Percentiles rank a stretch among this genome's conserved stretches.
These are phyloP conservation scores for Fusarium lyarnte DNA, from an alignment of 2,329 filamentous ascomycete species.

Conservation along the genomic window DNA sequence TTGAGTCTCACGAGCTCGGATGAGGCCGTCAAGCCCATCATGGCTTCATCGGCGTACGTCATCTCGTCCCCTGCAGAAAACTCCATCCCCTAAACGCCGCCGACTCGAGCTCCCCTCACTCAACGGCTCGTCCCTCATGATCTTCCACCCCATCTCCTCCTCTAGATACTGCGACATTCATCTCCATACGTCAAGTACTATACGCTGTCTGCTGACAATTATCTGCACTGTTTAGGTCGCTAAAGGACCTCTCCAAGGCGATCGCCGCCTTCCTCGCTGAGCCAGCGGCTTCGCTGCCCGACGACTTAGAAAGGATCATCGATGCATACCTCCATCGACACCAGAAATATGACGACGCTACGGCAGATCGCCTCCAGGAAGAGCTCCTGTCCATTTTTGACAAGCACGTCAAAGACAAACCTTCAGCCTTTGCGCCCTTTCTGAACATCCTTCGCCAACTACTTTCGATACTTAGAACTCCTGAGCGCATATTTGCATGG, in stretches of 20 bases:
- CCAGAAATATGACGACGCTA: constrained; percentile 71
- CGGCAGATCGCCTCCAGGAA: constrained; percentile 77
- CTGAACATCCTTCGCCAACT: constrained; percentile 72
- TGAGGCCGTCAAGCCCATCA: constrained; percentile 42
- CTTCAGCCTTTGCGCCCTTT: constrained; percentile 72
- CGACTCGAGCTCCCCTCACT: constrained; percentile 10
- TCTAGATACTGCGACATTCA: constrained; percentile 19
- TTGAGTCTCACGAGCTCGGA: constrained; percentile 36
- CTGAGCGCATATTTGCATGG: constrained; percentile 74
- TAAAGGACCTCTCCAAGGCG: constrained; percentile 69
- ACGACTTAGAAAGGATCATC: constrained; percentile 70
- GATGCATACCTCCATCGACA: constrained; percentile 75
- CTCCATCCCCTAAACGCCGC: constrained; percentile 17
- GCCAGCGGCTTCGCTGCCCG: constrained; percentile 70
- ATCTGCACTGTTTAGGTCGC: constrained; percentile 54
- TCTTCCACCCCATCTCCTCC: constrained; percentile 25
- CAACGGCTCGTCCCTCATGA: constrained; percentile 23
- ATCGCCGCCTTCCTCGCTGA: constrained; percentile 60
- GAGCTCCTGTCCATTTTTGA: constrained; percentile 75
- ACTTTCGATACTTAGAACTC: constrained; percentile 69
- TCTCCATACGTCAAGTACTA: constrained; percentile 9
- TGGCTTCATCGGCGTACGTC: constrained; percentile 46
- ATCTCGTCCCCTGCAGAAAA: constrained; percentile 36
- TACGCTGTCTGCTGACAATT: constrained; percentile 29
- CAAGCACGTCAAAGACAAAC: constrained; percentile 66